Percentiles rank a stretch among this genome's conserved stretches.
Conservation (phyloP, 1,284 basidiomycete species). For the Neonothopanus nambi region DNA sequence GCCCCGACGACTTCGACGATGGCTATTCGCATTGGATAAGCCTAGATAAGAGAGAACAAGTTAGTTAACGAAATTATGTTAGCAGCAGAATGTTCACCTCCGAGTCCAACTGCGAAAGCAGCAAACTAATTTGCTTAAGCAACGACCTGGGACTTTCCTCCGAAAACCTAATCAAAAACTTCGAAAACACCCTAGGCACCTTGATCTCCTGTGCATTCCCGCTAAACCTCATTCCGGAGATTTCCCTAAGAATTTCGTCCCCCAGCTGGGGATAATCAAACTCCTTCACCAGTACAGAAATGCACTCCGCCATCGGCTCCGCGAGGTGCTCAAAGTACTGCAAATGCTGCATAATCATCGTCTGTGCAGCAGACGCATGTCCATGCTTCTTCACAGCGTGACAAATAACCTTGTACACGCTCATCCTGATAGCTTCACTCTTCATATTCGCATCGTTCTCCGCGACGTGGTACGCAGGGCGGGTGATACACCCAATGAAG, state of each 20-base stretch:
- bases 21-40: constrained; percentile 95
- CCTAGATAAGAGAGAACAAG: constrained; percentile 46
- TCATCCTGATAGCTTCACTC: constrained; percentile 64
- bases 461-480: constrained; percentile 83
- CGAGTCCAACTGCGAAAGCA: constrained; percentile 87
- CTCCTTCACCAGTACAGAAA: constrained; percentile 79
- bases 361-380: constrained; percentile 84
- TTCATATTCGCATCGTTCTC: constrained; percentile 93
- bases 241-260: constrained; percentile 88
- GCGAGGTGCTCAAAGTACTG: constrained; percentile 95
- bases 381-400: constrained; percentile 90
- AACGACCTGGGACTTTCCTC: constrained; percentile 86
- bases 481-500: constrained; percentile 86
- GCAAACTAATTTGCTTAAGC: constrained; percentile 86
- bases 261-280: constrained; percentile 90
- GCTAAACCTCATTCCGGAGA: constrained; percentile 77
- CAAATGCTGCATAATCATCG: constrained; percentile 87
- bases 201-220: constrained; percentile 75
- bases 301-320: constrained; percentile 92
- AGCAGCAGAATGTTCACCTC: constrained; percentile 57
- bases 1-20: constrained; percentile 85
- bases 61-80: neutral
- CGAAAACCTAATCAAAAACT: constrained; percentile 82
- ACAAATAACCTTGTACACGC: constrained; percentile 89
- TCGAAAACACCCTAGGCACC: constrained; percentile 83